Conservation (phyloP, 2,329 filamentous ascomycete genomes). For the Xylogone sp. region DNA sequence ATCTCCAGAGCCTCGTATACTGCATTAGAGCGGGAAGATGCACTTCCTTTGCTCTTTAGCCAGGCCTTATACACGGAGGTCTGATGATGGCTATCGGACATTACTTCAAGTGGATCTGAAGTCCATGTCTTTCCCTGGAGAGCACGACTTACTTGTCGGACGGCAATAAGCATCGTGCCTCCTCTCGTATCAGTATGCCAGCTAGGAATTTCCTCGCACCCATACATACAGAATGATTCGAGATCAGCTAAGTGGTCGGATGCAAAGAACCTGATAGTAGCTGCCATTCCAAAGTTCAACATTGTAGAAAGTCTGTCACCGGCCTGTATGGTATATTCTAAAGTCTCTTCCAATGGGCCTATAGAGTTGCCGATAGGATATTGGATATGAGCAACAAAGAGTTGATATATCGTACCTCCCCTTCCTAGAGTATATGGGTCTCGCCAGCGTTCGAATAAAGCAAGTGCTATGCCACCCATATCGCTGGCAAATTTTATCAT, state of each 20-base stretch:
- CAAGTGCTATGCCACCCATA: constrained; percentile 58
- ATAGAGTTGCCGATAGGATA: constrained; percentile 56
- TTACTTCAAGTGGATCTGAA: constrained; percentile 43
- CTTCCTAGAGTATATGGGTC: constrained; percentile 65
- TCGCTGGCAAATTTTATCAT: constrained; percentile 66
- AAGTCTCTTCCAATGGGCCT: constrained; percentile 57
- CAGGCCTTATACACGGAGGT: constrained; percentile 56
- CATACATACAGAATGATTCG: constrained; percentile 66
- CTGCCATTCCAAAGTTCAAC: constrained; percentile 65
- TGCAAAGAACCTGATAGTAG: constrained; percentile 64
- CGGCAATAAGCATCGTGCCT: constrained; percentile 63
- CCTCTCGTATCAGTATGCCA: constrained; percentile 71
- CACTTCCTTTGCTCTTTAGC: constrained; percentile 43
- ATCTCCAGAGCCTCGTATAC: constrained; percentile 68
- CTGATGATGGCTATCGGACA: constrained; percentile 67
- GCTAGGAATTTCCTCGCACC: constrained; percentile 69
- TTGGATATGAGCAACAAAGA: constrained; percentile 68
- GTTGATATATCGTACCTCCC: constrained; percentile 64
- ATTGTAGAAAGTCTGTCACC: constrained; percentile 71
- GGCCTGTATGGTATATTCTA: constrained; percentile 62
- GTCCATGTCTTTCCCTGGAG: constrained; percentile 69
- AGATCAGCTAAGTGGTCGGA: constrained; percentile 67
- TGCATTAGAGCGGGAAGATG: constrained; percentile 60
- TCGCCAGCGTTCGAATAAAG: constrained; percentile 59
- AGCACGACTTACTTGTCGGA: constrained; percentile 64